Evolutionary conservation across 331 rosid genomes (phyloP).

Genomic region (Malus hybrid): DNA sequence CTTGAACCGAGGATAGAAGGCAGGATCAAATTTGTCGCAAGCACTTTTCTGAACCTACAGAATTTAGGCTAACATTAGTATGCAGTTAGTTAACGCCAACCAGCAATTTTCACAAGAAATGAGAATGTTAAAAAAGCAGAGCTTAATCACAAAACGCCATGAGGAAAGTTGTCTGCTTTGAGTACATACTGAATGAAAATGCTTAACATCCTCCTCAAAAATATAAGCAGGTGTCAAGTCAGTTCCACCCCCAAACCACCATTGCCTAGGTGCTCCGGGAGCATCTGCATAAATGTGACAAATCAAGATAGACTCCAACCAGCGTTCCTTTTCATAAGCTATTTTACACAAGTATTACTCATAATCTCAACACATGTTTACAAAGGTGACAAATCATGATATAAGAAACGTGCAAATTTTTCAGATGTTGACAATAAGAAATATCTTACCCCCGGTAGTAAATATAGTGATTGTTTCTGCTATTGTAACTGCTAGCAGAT

Average conservation of each 20-base stretch:
- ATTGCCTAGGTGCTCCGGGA: conserved; percentile 97
- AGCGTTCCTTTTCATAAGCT: not conserved
- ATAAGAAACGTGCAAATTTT: not conserved
- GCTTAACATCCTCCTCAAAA: conserved; percentile 91
- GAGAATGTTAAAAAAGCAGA: not conserved
- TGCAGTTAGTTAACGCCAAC: not conserved
- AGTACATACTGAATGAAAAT: conserved; percentile 76
- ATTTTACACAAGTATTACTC: no score
- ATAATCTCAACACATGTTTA: no score
- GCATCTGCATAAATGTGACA: conserved; percentile 44
- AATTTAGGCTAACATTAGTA: conserved; percentile 5
- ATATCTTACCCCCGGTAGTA: not conserved
- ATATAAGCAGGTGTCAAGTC: conserved; percentile 95
- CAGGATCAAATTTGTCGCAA: conserved; percentile 94
- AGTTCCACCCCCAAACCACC: conserved; percentile 99
- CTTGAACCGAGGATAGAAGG: conserved; percentile 92
- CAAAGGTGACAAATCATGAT: no score
- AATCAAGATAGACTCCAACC: not conserved
- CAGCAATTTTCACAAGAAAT: not conserved
- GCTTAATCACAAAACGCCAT: not conserved
- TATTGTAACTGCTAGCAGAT: not conserved
- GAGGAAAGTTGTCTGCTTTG: not conserved
- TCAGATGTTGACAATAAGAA: not conserved
- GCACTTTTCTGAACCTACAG: conserved; percentile 66
- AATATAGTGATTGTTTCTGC: not conserved